Evolutionary conservation across 345 rosid genomes (phyloP), one percentile per base, ranked within the genome.

Genomic region (Euphorbia lathyris): DNA sequence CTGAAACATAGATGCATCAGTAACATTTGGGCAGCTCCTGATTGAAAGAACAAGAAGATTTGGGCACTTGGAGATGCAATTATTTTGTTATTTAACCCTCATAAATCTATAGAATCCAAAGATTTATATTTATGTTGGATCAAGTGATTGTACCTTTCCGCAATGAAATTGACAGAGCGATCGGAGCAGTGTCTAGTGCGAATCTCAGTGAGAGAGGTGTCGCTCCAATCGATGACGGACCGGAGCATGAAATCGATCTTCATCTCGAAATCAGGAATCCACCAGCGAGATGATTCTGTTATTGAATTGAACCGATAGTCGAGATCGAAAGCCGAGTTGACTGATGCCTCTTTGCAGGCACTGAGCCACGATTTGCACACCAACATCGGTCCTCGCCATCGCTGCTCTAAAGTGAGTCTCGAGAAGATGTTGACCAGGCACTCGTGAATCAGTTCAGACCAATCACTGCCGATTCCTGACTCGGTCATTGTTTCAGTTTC

Each of bases 171-270:
- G 72, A 93, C 77, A 30, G 97, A 73, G 30, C 67, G 80, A 74
- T 93, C 96, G 66, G 94, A 89, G 86, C 98, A 89, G 86, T 91
- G 94, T 30, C 91, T 83, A 36, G 88, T 74, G 17, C 82, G 89
- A 68, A 93, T 85, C 71, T 78, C 77, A 2, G 86, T 74, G 45
- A 93, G 87, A 23, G 77, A 72, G 6, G 83, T 87, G 30, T 71
- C 74, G 83, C 91, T 87, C 96, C 93, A 89, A 68, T 70, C 72
- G 61, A 90, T 76, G 43, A 79, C 89, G 3, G 90, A 89, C 53
- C 84, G 75, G 69, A 94, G 79, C 88, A 89, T 81, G 52, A 90
- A 88, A 60, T 91, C 93, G 53, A 91, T 73, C 74, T 72, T 81
- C 38, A 78, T 64, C 79, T 89, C 96, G 79, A 94, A 91, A n/a